Evolutionary conservation across 495 filamentous ascomycete species (phyloP).

Genomic region (Aspergillus wentii): DNA sequence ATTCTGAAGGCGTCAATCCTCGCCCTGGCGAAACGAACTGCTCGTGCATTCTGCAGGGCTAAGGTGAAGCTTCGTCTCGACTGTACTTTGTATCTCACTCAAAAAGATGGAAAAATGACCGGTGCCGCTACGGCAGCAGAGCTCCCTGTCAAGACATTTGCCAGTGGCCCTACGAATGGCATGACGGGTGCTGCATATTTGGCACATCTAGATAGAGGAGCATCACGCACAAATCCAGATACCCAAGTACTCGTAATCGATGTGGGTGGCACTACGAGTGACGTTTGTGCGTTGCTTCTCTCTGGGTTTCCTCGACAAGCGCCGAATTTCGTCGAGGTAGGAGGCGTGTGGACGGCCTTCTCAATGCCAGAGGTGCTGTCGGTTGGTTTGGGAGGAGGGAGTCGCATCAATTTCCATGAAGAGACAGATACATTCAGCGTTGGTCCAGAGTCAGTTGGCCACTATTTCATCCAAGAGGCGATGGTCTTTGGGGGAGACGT

Average conservation of each 20-base stretch:
- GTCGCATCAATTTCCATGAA: slow-evolving; percentile 34
- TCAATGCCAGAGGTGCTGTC: slow-evolving; percentile 49
- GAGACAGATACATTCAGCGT: slow-evolving; percentile 29
- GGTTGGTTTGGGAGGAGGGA: slow-evolving; percentile 52
- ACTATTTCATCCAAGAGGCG: slow-evolving; percentile 43
- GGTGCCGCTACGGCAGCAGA: slow-evolving; percentile 37
- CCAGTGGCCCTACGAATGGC: slow-evolving; percentile 46
- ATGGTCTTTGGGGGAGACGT: slow-evolving; percentile 48
- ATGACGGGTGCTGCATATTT: slow-evolving; percentile 44
- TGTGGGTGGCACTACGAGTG: slow-evolving; percentile 52
- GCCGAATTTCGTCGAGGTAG: slow-evolving; percentile 35
- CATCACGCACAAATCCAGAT: slow-evolving; percentile 4
- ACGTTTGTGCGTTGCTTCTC: slow-evolving; percentile 47
- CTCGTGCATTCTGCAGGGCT: slow-evolving; percentile 38
- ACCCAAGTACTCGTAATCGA: slow-evolving; percentile 6
- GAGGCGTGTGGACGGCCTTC: slow-evolving; percentile 48
- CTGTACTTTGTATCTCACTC: slow-evolving; percentile 46
- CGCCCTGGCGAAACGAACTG: slow-evolving; percentile 35
- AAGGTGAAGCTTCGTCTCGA: slow-evolving; percentile 33
- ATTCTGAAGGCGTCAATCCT: slow-evolving; percentile 51
- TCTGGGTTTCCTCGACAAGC: slow-evolving; percentile 52
- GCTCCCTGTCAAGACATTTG: slow-evolving; percentile 45
- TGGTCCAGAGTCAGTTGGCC: slow-evolving; percentile 53
- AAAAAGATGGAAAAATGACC: slow-evolving; percentile 49
- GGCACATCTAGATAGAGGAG: slow-evolving; percentile 15